These are phyloP conservation scores for Amanita molliuscula DNA, from an alignment of 768 basidiomycete genomes.

Conservation along the genomic window DNA sequence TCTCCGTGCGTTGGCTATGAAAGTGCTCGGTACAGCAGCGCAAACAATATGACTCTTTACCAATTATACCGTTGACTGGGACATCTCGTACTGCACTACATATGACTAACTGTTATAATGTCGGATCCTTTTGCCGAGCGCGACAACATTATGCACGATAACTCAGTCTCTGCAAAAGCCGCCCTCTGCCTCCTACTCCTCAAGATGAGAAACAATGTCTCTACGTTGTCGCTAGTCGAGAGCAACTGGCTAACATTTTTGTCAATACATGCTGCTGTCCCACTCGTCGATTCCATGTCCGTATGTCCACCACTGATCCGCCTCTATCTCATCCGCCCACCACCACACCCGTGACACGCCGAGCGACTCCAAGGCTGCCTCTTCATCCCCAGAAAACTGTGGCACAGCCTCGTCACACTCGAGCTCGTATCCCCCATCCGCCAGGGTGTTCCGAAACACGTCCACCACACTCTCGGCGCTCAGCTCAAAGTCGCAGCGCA, in stretches of 20 bases:
- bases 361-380: no score
- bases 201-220: no score
- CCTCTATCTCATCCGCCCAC: background rate
- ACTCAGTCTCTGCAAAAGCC: no score
- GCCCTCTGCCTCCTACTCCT: no score
- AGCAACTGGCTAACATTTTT: no score
- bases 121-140: no score
- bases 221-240: no score
- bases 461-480: background rate
- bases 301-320: background rate
- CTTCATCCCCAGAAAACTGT: no score
- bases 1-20: conserved; percentile 69
- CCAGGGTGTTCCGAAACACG: background rate
- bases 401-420: background rate
- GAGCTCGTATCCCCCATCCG: background rate
- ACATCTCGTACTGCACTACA: background rate
- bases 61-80: background rate
- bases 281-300: background rate
- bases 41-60: conserved; percentile 6
- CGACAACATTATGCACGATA: no score
- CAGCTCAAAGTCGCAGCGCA: background rate
- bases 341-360: no score
- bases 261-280: background rate
- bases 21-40: conserved; percentile 65
- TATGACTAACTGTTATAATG: no score